Conservation (phyloP, 495 filamentous ascomycete genomes). For the Astrocystis sublimbata region DNA sequence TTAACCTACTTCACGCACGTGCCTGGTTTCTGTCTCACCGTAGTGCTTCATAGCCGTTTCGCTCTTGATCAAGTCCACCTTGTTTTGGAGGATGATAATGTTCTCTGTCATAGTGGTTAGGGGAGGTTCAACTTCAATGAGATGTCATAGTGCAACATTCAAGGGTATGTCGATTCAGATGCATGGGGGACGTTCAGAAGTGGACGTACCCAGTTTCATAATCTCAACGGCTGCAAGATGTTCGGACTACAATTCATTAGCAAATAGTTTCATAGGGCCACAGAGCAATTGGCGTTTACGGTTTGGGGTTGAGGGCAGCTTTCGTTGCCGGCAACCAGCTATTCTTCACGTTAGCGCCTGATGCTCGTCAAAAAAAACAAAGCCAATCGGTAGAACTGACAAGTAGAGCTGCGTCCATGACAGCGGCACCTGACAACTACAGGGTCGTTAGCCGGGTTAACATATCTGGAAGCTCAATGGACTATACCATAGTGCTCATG, state of each 20-base stretch:
- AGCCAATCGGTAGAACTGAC: constrained; percentile 49
- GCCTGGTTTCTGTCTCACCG: constrained; percentile 16
- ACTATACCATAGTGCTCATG: constrained; percentile 87
- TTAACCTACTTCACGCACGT: neutral
- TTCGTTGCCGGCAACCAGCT: constrained; percentile 87
- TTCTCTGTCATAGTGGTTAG: constrained; percentile 52
- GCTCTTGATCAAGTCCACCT: constrained; percentile 96
- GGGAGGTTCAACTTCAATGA: neutral
- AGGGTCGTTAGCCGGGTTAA: neutral
- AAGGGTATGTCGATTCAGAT: neutral
- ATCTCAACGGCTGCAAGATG: constrained; percentile 99
- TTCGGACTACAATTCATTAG: constrained; percentile 60
- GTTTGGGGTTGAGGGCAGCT: constrained; percentile 98
- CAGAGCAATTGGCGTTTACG: neutral
- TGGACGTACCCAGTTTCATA: constrained; percentile 32
- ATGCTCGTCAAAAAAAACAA: neutral
- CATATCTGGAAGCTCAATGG: neutral
- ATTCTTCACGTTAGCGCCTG: neutral
- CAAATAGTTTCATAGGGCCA: too few species aligned
- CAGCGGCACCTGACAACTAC: constrained; percentile 87
- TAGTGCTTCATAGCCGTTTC: constrained; percentile 89
- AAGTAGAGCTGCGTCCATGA: constrained; percentile 97
- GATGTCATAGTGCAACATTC: too few species aligned
- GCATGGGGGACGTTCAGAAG: neutral
- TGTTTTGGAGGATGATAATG: constrained; percentile 99